Evolutionary conservation across 345 rosid genomes (phyloP).

Genomic region (Pelargonium nanum): DNA sequence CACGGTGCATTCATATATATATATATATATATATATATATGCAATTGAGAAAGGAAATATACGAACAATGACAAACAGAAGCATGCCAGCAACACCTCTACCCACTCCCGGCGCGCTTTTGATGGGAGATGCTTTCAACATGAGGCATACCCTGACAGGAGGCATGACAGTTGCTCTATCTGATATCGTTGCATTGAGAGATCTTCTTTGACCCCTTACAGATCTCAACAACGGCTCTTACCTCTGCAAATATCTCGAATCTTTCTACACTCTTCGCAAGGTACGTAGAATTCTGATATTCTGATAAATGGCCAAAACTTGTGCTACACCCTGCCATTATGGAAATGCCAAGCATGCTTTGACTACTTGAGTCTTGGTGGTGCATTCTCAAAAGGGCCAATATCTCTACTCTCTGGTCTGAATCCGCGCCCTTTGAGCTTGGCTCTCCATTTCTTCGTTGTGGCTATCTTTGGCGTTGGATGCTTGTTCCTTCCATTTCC

Average conservation of each 20-base stretch:
- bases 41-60: conserved; percentile 16
- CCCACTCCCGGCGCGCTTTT: conserved; percentile 14
- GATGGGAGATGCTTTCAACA: conserved; percentile 19
- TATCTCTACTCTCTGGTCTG: conserved; percentile 14
- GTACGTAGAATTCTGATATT: conserved; percentile 1
- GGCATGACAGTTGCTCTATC: conserved; percentile 20
- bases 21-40: no score
- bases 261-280: conserved; percentile 17
- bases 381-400: conserved; percentile 11
- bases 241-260: conserved; percentile 16
- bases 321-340: conserved; percentile 10
- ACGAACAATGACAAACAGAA: conserved; percentile 16
- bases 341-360: conserved; percentile 19
- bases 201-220: conserved; percentile 10
- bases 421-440: conserved; percentile 15
- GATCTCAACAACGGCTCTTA: conserved; percentile 9
- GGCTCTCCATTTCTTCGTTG: conserved; percentile 17
- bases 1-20: conserved; percentile 9
- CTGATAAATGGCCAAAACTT: no score
- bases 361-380: conserved; percentile 18
- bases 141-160: conserved; percentile 18
- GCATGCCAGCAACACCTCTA: conserved; percentile 14
- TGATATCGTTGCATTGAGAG: conserved; percentile 12
- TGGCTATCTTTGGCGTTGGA: conserved; percentile 16
- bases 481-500: conserved; percentile 15